Evolutionary conservation across 768 basidiomycete genomes (phyloP), one percentile per base, ranked within the genome.

Genomic region (Tricholoma sp.): DNA sequence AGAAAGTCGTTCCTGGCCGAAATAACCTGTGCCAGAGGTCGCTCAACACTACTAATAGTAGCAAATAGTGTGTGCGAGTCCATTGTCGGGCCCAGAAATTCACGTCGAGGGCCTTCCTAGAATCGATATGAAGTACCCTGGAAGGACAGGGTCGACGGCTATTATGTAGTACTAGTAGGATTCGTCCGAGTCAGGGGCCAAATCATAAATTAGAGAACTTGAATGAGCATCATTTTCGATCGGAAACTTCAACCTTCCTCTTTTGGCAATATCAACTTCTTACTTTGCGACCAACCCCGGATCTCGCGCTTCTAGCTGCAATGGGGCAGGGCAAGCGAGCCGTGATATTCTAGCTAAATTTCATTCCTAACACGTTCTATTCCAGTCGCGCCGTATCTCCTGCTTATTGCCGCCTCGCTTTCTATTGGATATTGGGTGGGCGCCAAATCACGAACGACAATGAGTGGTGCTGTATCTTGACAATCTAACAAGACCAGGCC

Each of bases 401-500:
- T 67, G 34, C 59, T 76, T 27, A 61, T 73, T 32, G 61, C 65
- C 4, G 67, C 63, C 21, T 78, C 77, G 5, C 63, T 79, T 54
- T 70, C 68, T 49, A 16, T 79, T 21, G 80, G 80, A 8, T 81
- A 73, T 61, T 78, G 68, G 65, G 70, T 67, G 54, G 77, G 79
- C 18, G 60, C 63, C 27, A 63, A 55, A 57, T 57, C 66, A 34
- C 65, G 63, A 32, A 53, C 57, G 21, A 46, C 59, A 50, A 16
- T 49, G 24, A 43, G 50, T 35, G 39, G 35, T 22, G 24, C 8
- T 31, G 47, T 8, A 18, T 11, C 51, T 10, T 7, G 9, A 11
- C 52, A 54, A 32, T 4, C 32, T 52, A 14, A 21, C 16, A 29
- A 31, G 27, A 41, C 31, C 16, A 41, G 8, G 0, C 12, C 35